Conservation (phyloP, 2,329 filamentous ascomycete genomes). For the Alternaria rosae region DNA sequence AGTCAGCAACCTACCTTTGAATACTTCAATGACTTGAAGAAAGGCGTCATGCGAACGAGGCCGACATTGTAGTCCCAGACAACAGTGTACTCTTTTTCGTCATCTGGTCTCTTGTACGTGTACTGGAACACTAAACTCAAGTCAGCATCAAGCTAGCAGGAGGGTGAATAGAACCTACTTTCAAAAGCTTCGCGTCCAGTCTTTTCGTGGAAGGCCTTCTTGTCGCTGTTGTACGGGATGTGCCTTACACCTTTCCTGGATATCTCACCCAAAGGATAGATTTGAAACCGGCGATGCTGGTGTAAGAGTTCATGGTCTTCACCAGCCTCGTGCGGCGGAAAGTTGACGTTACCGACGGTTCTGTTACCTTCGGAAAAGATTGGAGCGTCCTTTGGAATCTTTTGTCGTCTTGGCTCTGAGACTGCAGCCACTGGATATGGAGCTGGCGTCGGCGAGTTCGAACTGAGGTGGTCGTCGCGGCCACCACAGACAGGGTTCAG, state of each 20-base stretch:
- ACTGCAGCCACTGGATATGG: conserved; percentile 12
- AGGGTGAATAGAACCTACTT: conserved; percentile 63
- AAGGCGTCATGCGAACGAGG: conserved; percentile 89
- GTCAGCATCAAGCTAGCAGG: conserved; percentile 13
- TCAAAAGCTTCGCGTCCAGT: conserved; percentile 89
- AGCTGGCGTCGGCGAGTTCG: conserved; percentile 21
- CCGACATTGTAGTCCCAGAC: conserved; percentile 99
- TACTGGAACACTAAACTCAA: conserved; percentile 78
- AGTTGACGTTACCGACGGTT: conserved; percentile 73
- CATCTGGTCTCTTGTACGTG: conserved; percentile 74
- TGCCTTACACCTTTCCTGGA: conserved; percentile 61
- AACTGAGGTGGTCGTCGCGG: conserved; percentile 19
- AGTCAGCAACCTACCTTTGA: conserved; percentile 71
- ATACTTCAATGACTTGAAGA: conserved; percentile 91
- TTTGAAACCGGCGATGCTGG: conserved; percentile 68
- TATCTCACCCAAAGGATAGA: conserved; percentile 72
- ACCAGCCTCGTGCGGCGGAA: conserved; percentile 72
- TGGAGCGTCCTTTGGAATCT: conserved; percentile 70
- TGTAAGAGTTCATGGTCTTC: conserved; percentile 62
- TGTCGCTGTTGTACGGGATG: conserved; percentile 94
- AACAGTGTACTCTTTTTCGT: conserved; percentile 71
- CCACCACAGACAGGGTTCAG: conserved; percentile 48
- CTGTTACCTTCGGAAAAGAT: conserved; percentile 66
- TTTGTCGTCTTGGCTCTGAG: conserved; percentile 53
- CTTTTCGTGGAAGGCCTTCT: conserved; percentile 85